A percentile compares a stretch with the other conserved stretches of the same genome.
Conservation (phyloP, 1,139 yeast species). For the Sugiyamaella grinbergsii region DNA sequence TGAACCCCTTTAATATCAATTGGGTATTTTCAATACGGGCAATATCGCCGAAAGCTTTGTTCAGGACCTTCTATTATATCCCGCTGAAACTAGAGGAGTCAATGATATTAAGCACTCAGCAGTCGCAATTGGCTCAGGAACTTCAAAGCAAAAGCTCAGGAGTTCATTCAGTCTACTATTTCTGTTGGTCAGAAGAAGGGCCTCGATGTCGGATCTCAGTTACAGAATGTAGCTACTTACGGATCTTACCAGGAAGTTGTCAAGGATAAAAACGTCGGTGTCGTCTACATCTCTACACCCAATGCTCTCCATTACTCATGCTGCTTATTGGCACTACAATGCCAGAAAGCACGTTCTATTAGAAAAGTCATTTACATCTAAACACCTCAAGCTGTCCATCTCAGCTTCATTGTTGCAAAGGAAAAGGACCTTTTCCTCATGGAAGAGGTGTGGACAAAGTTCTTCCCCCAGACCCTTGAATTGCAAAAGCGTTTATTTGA, state of each 20-base stretch:
- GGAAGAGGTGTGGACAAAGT: conserved; percentile 68
- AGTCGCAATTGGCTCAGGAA: conserved; percentile 38
- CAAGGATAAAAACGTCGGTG: conserved; percentile 49
- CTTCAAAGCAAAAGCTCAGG: conserved; percentile 30
- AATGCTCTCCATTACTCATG: conserved; percentile 56
- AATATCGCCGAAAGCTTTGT: conserved; percentile 34
- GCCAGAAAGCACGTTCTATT: conserved; percentile 57
- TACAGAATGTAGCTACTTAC: conserved; percentile 29
- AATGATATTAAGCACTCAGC: conserved; percentile 35
- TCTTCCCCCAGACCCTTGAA: conserved; percentile 52
- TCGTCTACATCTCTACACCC: conserved; percentile 60
- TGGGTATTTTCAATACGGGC: conserved; percentile 34
- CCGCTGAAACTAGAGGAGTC: conserved; percentile 21
- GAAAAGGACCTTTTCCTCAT: conserved; percentile 51
- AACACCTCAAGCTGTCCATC: conserved; percentile 49
- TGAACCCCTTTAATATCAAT: conserved; percentile 19
- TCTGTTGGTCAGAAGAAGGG: conserved; percentile 8
- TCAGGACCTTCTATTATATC: conserved; percentile 34
- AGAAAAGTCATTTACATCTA: conserved; percentile 62
- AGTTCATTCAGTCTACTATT: conserved; percentile 11
- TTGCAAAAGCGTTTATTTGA: conserved; percentile 47
- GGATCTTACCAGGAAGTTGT: conserved; percentile 45
- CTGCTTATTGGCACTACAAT: conserved; percentile 50
- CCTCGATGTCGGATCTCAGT: conserved; percentile 6
- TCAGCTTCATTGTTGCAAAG: conserved; percentile 52